These are phyloP conservation scores for Hypholoma sublateritium DNA, from an alignment of 768 basidiomycete species.

Conservation along the genomic window DNA sequence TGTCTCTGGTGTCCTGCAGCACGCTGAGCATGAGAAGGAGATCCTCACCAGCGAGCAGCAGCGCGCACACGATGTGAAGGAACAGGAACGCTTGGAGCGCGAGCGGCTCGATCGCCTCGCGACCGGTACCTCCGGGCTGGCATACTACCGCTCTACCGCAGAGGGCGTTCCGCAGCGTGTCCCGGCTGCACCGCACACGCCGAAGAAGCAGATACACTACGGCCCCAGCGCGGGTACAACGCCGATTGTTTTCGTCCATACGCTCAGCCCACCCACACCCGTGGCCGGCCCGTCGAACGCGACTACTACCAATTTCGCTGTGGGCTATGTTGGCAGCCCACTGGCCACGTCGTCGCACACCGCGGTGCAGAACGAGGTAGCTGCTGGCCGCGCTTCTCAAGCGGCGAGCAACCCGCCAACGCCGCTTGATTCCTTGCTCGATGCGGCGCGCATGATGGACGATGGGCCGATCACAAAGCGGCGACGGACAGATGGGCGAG, in stretches of 20 bases:
- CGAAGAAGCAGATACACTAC: slow-evolving; percentile 12
- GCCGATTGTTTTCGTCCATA: slow-evolving; percentile 5
- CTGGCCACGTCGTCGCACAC: background rate
- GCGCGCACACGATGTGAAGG: slow-evolving; percentile 22
- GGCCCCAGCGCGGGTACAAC: slow-evolving; percentile 3
- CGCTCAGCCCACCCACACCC: background rate
- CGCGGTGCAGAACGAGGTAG: slow-evolving; percentile 1
- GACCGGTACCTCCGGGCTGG: slow-evolving; percentile 22
- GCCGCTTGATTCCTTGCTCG: slow-evolving; percentile 59
- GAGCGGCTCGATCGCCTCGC: slow-evolving; percentile 27
- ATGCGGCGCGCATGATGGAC: slow-evolving; percentile 57
- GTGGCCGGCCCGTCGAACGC: background rate
- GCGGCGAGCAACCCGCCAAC: slow-evolving; percentile 25
- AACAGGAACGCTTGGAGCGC: slow-evolving; percentile 28
- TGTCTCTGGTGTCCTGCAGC: slow-evolving; percentile 49
- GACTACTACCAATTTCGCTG: background rate
- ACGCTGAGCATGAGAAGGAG: slow-evolving; percentile 36
- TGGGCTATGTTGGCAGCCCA: background rate
- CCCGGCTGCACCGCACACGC: slow-evolving; percentile 11
- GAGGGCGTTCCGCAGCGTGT: slow-evolving; percentile 16
- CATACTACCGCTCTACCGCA: slow-evolving; percentile 20
- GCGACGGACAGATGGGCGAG: slow-evolving; percentile 19
- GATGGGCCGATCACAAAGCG: slow-evolving; percentile 14
- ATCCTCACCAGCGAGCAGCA: slow-evolving; percentile 29
- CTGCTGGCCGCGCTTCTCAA: slow-evolving; percentile 1